These are phyloP conservation scores for Batrachochytrium dendrobatidis DNA, from an alignment of 371 early-diverging fungal species.

Conservation along the genomic window DNA sequence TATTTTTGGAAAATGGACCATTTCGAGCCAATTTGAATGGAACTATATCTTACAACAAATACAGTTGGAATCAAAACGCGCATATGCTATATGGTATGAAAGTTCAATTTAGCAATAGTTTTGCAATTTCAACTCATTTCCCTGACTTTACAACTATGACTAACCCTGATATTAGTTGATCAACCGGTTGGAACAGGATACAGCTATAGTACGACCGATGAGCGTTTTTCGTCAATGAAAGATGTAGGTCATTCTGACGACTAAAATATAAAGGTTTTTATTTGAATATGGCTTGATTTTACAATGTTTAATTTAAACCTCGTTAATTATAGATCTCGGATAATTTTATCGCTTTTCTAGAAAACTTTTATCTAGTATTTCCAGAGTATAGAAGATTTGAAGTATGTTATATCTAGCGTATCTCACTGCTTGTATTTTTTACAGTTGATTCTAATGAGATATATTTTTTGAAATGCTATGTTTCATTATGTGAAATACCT, in stretches of 20 bases:
- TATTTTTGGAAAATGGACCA: constrained; percentile 82
- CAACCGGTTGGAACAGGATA: constrained; percentile 84
- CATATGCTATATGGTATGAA: constrained; percentile 62
- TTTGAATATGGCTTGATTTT: constrained; percentile 2
- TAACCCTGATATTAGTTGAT: constrained; percentile 54
- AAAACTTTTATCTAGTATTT: constrained; percentile 53
- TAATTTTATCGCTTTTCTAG: constrained; percentile 55
- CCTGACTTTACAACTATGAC: constrained; percentile 6
- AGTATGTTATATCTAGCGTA: constrained; percentile 27
- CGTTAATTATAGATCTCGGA: constrained; percentile 35
- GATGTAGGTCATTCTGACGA: too few species aligned
- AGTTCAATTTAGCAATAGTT: constrained; percentile 64
- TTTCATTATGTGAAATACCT: not conserved
- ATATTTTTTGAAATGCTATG: too few species aligned
- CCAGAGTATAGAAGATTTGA: constrained; percentile 47
- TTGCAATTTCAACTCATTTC: not conserved
- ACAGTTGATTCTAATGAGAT: too few species aligned
- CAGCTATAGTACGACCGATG: constrained; percentile 42
- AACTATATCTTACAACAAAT: constrained; percentile 41
- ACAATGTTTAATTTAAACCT: not conserved
- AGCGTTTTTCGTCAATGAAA: not conserved
- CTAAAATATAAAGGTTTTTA: too few species aligned
- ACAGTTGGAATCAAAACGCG: constrained; percentile 68
- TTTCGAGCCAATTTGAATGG: constrained; percentile 47
- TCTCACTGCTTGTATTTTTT: not conserved